phyloP scores from a whole-genome alignment of 306 rosid genomes.

The Luffa acutangula region DNA sequence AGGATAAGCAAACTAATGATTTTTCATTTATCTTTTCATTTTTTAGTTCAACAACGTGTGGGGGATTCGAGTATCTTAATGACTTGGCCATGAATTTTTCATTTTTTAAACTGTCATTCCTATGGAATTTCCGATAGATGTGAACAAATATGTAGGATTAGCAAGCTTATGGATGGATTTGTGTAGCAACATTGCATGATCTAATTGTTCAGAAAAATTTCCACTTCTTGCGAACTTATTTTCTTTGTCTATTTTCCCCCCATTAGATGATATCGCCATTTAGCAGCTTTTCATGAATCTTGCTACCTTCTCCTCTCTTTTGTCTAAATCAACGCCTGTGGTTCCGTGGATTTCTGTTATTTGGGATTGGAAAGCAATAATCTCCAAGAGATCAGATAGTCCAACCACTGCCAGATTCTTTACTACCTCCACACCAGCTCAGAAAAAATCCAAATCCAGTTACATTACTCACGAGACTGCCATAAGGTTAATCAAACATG shows the following conservation, averaged over 20 bases:
- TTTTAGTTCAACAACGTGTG: background rate
- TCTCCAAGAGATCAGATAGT: slow-evolving; percentile 31
- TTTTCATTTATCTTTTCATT: background rate
- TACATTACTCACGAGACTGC: slow-evolving; percentile 55
- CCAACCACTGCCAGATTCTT: slow-evolving; percentile 33
- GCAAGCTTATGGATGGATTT: background rate
- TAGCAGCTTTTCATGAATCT: slow-evolving; percentile 28
- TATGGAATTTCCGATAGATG: background rate
- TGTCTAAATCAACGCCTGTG: slow-evolving; percentile 20
- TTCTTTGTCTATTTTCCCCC: background rate
- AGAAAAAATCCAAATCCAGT: slow-evolving; percentile 35
- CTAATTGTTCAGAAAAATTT: background rate
- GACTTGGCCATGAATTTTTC: background rate
- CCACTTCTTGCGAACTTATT: background rate
- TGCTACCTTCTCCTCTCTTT: slow-evolving; percentile 16
- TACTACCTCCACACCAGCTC: slow-evolving; percentile 6
- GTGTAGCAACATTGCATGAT: background rate
- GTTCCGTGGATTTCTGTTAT: slow-evolving; percentile 66
- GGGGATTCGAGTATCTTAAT: background rate
- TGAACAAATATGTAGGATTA: background rate
- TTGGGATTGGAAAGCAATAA: slow-evolving; percentile 28
- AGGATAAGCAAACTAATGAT: background rate
- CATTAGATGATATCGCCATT: slow-evolving; percentile 12
- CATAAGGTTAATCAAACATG: slow-evolving; percentile 54
- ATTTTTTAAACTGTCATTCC: background rate